These are phyloP conservation scores for Annulohypoxylon moriforme DNA, from an alignment of 495 filamentous ascomycete genomes.

Conservation along the genomic window DNA sequence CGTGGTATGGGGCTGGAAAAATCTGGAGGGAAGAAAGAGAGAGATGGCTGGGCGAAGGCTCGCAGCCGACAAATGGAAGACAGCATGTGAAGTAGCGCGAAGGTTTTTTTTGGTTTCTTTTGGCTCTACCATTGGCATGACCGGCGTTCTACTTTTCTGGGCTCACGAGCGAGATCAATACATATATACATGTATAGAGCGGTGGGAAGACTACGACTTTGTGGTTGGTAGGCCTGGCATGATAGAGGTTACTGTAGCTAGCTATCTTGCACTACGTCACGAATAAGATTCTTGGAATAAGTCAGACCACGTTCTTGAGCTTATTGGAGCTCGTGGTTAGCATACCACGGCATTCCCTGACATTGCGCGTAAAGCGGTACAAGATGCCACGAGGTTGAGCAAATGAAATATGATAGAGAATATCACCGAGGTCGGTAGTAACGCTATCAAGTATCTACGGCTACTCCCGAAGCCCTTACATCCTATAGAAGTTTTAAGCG, in stretches of 20 bases:
- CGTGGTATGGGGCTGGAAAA: constrained; percentile 75
- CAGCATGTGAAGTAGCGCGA: constrained; percentile 65
- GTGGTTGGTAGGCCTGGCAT: not conserved
- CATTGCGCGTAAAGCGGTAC: constrained; percentile 2
- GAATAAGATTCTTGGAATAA: not conserved
- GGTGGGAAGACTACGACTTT: not conserved
- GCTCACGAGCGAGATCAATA: constrained; percentile 1
- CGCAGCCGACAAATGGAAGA: constrained; percentile 77
- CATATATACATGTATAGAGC: constrained; percentile 3
- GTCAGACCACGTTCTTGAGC: not conserved
- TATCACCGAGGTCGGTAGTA: not conserved
- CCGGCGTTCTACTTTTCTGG: constrained; percentile 22
- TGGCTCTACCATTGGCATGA: constrained; percentile 11
- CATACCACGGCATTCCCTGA: not conserved
- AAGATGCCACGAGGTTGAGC: not conserved
- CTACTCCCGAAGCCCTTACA: not conserved
- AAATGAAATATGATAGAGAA: constrained; percentile 7
- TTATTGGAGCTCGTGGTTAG: constrained; percentile 6
- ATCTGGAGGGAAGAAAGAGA: constrained; percentile 69
- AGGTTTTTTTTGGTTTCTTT: not conserved
- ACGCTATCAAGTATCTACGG: not conserved
- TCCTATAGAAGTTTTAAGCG: constrained; percentile 13
- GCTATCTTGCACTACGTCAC: constrained; percentile 1
- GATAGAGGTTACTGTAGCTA: constrained; percentile 6
- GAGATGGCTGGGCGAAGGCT: constrained; percentile 72